Evolutionary conservation across 768 basidiomycete genomes (phyloP).

Genomic region (Gelatoporia subvermispora): DNA sequence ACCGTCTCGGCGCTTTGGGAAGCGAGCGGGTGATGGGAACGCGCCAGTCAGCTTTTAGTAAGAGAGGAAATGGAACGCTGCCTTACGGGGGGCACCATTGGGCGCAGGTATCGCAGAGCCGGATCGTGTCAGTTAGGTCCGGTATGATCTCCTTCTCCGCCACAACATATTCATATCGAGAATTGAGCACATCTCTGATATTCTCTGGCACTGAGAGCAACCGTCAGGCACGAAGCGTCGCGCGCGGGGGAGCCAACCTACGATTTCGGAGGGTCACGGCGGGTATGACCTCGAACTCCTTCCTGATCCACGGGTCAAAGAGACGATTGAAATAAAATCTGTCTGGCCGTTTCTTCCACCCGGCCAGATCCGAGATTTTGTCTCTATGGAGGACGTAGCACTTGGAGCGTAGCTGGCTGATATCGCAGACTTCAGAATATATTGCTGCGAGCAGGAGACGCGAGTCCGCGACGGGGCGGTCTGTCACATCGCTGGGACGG

Average conservation of each 20-base stretch:
- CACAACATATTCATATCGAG: slow-evolving; percentile 91
- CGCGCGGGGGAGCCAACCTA: slow-evolving; percentile 36
- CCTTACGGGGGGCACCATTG: slow-evolving; percentile 87
- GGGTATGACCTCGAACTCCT: slow-evolving; percentile 94
- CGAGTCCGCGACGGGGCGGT: slow-evolving; percentile 85
- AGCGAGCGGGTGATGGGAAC: slow-evolving; percentile 6
- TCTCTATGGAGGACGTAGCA: slow-evolving; percentile 95
- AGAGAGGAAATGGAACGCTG: background rate
- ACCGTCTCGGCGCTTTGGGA: slow-evolving; percentile 56
- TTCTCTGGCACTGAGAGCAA: slow-evolving; percentile 63
- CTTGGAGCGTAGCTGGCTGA: slow-evolving; percentile 86
- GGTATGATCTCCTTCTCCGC: slow-evolving; percentile 91
- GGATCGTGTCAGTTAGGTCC: slow-evolving; percentile 81
- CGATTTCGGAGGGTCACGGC: slow-evolving; percentile 84
- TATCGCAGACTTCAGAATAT: slow-evolving; percentile 93
- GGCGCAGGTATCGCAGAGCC: slow-evolving; percentile 80
- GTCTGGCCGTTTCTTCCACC: slow-evolving; percentile 92
- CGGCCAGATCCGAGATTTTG: slow-evolving; percentile 88
- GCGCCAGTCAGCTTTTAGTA: slow-evolving; percentile 5
- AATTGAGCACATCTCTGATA: slow-evolving; percentile 70
- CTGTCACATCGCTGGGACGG: slow-evolving; percentile 92
- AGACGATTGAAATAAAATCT: slow-evolving; percentile 94
- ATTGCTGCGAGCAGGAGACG: slow-evolving; percentile 92
- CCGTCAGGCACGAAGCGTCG: slow-evolving; percentile 6
- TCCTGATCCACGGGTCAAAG: slow-evolving; percentile 97